A percentile compares a stretch with the other conserved stretches of the same genome.
These are phyloP conservation scores for Carex scoparia DNA, from an alignment of 176 grass and related monocot genomes.

Conservation along the genomic window DNA sequence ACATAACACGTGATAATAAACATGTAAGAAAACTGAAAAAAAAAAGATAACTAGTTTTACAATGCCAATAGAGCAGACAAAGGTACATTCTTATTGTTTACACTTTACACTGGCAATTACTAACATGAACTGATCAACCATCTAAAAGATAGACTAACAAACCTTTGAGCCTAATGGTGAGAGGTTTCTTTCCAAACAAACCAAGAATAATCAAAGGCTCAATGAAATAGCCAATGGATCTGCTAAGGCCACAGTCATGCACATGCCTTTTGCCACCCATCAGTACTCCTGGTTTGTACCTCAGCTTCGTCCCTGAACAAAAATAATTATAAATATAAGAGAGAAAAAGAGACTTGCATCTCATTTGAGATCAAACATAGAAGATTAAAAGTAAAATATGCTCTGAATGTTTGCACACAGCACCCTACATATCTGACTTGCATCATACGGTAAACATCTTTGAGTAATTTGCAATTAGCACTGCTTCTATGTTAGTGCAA, in stretches of 20 bases:
- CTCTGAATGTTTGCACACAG: neutral
- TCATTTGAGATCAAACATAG: neutral
- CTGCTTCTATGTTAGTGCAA: neutral
- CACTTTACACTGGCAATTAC: neutral
- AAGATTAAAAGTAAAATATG: neutral
- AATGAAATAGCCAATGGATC: constrained; percentile 77
- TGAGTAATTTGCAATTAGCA: neutral
- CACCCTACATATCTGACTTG: neutral
- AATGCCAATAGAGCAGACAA: neutral
- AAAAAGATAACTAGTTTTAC: neutral
- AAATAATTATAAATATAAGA: neutral
- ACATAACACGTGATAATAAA: neutral
- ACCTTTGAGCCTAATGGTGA: constrained; percentile 74
- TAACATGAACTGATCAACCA: neutral
- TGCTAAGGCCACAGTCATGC: constrained; percentile 70
- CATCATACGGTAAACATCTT: neutral
- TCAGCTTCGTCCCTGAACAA: constrained; percentile 59
- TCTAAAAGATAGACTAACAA: neutral
- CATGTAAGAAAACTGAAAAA: neutral
- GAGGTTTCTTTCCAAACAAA: constrained; percentile 52
- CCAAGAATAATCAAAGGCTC: constrained; percentile 74
- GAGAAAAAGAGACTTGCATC: too few relatives aligned
- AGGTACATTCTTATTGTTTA: neutral
- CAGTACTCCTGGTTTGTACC: constrained; percentile 64
- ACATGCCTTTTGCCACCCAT: constrained; percentile 50